A percentile compares a stretch with the other conserved stretches of the same genome.
Evolutionary conservation across 306 rosid genomes (phyloP).

Genomic region (Casuarina cunninghamiana): DNA sequence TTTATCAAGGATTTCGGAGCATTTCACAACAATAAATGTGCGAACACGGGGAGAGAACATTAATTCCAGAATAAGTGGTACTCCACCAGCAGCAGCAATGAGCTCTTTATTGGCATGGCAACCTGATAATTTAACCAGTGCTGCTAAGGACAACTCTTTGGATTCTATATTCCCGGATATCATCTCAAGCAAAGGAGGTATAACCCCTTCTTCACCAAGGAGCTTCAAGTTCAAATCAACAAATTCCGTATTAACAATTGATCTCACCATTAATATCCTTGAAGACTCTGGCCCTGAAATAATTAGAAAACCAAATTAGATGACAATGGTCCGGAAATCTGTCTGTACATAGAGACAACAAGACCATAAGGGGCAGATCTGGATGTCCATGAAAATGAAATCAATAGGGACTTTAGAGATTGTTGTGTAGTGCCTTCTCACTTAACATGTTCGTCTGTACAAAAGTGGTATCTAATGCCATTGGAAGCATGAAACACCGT

Average conservation of each 20-base stretch:
- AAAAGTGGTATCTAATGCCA: not conserved
- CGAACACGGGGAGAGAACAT: slow-evolving; percentile 41
- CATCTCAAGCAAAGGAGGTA: slow-evolving; percentile 76
- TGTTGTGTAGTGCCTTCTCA: not conserved
- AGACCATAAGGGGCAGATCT: not conserved
- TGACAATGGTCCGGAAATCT: not conserved
- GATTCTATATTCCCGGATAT: slow-evolving; percentile 46
- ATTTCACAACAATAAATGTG: slow-evolving; percentile 44
- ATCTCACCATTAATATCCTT: slow-evolving; percentile 55
- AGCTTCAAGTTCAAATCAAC: slow-evolving; percentile 48
- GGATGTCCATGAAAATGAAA: not conserved
- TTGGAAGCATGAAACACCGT: not conserved
- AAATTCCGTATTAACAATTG: slow-evolving; percentile 53
- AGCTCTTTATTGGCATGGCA: slow-evolving; percentile 55
- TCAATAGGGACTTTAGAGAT: not conserved
- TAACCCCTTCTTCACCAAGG: slow-evolving; percentile 73
- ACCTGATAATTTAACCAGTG: slow-evolving; percentile 58
- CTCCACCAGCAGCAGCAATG: slow-evolving; percentile 65
- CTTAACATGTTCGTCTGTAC: not conserved
- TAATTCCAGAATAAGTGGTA: slow-evolving; percentile 52
- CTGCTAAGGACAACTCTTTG: slow-evolving; percentile 53
- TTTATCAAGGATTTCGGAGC: slow-evolving; percentile 73
- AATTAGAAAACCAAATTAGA: slow-evolving; percentile 29
- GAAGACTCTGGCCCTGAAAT: slow-evolving; percentile 67
- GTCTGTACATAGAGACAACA: slow-evolving; percentile 2